Evolutionary conservation across 257 asterid genomes (phyloP).

Genomic region (Solanum chiquidenum): DNA sequence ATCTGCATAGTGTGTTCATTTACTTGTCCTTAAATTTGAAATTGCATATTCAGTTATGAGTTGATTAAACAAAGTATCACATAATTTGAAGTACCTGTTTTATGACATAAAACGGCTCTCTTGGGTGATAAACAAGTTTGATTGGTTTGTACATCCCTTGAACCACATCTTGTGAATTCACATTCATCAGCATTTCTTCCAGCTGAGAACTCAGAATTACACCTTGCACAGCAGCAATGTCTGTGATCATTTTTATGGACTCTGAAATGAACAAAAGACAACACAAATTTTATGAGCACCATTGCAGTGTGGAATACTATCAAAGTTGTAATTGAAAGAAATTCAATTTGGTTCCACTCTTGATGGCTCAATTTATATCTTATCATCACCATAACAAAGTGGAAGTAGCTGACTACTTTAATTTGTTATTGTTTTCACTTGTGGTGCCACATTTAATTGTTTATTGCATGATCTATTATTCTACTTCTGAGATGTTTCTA

Average conservation of each 20-base stretch:
- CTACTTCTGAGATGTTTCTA: not conserved
- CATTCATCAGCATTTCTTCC: constrained; percentile 54
- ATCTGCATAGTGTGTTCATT: not conserved
- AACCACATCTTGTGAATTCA: constrained; percentile 35
- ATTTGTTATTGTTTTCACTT: not conserved
- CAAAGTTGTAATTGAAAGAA: not conserved
- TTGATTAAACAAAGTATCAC: not conserved
- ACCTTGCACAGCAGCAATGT: constrained; percentile 67
- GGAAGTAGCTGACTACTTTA: not conserved
- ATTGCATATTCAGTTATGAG: not conserved
- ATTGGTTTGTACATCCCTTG: constrained; percentile 47
- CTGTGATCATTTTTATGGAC: constrained; percentile 44
- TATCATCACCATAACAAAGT: not conserved
- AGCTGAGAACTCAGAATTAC: constrained; percentile 75
- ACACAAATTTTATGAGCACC: not conserved
- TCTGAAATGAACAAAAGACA: constrained; percentile 20
- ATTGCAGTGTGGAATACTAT: not conserved
- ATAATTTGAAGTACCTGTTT: constrained; percentile 36
- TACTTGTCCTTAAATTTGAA: not conserved
- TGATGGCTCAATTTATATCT: not conserved
- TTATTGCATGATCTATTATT: not conserved
- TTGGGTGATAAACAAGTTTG: constrained; percentile 63
- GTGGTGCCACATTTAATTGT: not conserved
- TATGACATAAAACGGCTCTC: constrained; percentile 73
- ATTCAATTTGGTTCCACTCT: not conserved